These are phyloP conservation scores for Myxozyma kluyveri DNA, from an alignment of 805 yeast species.

Conservation along the genomic window DNA sequence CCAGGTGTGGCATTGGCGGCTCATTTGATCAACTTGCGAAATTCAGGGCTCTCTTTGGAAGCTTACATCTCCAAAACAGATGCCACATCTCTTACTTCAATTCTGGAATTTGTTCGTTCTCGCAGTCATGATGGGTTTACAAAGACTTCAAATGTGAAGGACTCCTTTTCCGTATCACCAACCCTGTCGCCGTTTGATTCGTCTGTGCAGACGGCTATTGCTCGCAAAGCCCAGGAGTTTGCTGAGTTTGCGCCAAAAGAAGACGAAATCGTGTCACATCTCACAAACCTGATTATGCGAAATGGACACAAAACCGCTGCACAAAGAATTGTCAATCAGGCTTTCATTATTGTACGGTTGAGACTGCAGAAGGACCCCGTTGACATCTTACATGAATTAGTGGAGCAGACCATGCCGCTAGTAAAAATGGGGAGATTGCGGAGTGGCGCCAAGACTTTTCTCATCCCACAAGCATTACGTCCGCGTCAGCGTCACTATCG, in stretches of 20 bases:
- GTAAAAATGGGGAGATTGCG: conserved; percentile 71
- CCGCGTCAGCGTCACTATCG: conserved; percentile 79
- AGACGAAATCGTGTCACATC: conserved; percentile 38
- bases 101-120: not conserved
- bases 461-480: conserved; percentile 79
- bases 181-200: conserved; percentile 8
- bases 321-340: conserved; percentile 65
- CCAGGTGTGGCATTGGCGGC: conserved; percentile 8
- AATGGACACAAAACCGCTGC: conserved; percentile 86
- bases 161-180: not conserved
- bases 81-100: not conserved
- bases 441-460: conserved; percentile 78
- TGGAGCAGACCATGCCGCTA: conserved; percentile 82
- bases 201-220: conserved; percentile 5
- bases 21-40: conserved; percentile 20
- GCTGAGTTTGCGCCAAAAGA: conserved; percentile 9
- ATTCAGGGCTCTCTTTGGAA: conserved; percentile 14
- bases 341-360: conserved; percentile 74
- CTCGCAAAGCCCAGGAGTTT: conserved; percentile 16
- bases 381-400: conserved; percentile 62
- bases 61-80: conserved; percentile 16
- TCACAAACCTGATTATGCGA: conserved; percentile 86
- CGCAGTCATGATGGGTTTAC: not conserved
- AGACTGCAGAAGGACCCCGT: conserved; percentile 78
- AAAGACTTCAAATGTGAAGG: not conserved